These are phyloP conservation scores for Lasiosphaeria ovina DNA, from an alignment of 495 filamentous ascomycete genomes.

Conservation along the genomic window DNA sequence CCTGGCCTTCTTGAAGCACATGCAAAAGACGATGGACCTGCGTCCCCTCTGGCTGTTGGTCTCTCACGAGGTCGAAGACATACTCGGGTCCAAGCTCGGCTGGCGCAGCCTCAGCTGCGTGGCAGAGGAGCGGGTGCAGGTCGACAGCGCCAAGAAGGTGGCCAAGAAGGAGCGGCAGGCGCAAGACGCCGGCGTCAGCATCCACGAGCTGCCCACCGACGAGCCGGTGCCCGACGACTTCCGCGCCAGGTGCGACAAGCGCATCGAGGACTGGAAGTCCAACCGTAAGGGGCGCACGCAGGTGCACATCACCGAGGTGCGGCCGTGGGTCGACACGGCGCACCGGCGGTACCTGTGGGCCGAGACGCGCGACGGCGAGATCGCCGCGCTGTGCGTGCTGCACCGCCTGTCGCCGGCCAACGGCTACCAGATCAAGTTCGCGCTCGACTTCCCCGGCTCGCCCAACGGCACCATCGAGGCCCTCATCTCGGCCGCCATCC, in stretches of 20 bases:
- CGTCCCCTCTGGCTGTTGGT: constrained; percentile 82
- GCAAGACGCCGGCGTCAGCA: constrained; percentile 72
- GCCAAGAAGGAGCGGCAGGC: constrained; percentile 62
- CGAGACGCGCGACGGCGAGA: constrained; percentile 60
- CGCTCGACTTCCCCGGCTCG: constrained; percentile 76
- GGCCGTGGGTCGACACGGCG: constrained; percentile 71
- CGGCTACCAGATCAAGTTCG: constrained; percentile 87
- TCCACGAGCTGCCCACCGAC: constrained; percentile 62
- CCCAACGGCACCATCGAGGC: constrained; percentile 78
- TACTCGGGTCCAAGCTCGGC: constrained; percentile 70
- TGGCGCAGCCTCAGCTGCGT: constrained; percentile 82
- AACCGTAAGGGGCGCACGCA: constrained; percentile 73
- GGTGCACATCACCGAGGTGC: constrained; percentile 81
- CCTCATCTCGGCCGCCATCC: constrained; percentile 74
- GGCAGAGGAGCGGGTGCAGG: constrained; percentile 78
- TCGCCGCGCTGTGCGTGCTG: constrained; percentile 71
- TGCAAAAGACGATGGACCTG: constrained; percentile 66
- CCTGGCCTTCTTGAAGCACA: constrained; percentile 65
- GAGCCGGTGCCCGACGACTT: constrained; percentile 61
- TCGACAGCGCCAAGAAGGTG: constrained; percentile 66
- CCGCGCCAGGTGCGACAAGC: constrained; percentile 61
- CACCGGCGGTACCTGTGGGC: constrained; percentile 84
- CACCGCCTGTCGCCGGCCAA: constrained; percentile 70
- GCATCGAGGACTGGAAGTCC: constrained; percentile 73
- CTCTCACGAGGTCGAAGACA: constrained; percentile 64